Evolutionary conservation across 2,329 filamentous ascomycete species (phyloP).

Genomic region (Didymella lethalis): DNA sequence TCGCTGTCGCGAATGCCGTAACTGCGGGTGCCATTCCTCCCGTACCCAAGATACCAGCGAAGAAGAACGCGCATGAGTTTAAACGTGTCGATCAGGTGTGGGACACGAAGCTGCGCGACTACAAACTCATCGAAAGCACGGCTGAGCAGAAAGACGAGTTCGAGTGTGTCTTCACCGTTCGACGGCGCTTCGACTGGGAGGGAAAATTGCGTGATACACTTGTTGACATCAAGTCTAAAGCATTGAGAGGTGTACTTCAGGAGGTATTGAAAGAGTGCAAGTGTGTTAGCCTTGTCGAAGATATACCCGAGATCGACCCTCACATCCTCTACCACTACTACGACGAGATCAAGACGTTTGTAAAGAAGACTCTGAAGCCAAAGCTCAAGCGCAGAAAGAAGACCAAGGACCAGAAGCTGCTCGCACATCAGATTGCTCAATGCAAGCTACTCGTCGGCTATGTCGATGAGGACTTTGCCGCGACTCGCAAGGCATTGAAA

Average conservation of each 20-base stretch:
- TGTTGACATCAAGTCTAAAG: conserved; percentile 86
- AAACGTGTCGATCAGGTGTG: conserved; percentile 72
- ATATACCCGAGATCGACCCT: conserved; percentile 70
- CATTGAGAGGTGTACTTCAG: conserved; percentile 73
- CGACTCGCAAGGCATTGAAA: conserved; percentile 80
- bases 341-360: conserved; percentile 72
- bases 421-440: conserved; percentile 67
- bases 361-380: conserved; percentile 69
- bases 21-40: conserved; percentile 23
- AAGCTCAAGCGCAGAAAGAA: conserved; percentile 65
- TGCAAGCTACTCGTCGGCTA: conserved; percentile 78
- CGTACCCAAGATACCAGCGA: conserved; percentile 30
- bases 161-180: conserved; percentile 80
- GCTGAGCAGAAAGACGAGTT: conserved; percentile 73
- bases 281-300: conserved; percentile 80
- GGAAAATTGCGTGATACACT: conserved; percentile 78
- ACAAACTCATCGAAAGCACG: conserved; percentile 72
- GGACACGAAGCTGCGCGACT: conserved; percentile 59
- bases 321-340: conserved; percentile 68
- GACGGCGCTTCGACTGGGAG: conserved; percentile 83
- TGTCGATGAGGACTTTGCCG: conserved; percentile 80
- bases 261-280: conserved; percentile 79
- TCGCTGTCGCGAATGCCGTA: conserved; percentile 21
- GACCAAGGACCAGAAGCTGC: conserved; percentile 67
- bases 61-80: conserved; percentile 63